Evolutionary conservation across 164 flowering plant genomes (phyloP).

Genomic region (Sextonia rubra): DNA sequence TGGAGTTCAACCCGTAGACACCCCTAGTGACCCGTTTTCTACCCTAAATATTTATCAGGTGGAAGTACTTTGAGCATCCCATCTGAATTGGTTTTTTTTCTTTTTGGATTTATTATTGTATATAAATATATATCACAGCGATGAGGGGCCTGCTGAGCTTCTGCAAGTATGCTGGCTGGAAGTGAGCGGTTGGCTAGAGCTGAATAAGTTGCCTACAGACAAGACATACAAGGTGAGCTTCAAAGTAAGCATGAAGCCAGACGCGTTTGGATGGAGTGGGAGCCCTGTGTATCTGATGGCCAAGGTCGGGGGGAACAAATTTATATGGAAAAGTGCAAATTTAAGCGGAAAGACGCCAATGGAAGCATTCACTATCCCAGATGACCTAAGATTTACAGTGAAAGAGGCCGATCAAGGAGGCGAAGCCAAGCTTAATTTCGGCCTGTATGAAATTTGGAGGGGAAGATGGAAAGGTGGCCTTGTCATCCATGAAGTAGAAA

Average conservation of each 20-base stretch:
- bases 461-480: constrained; percentile 46
- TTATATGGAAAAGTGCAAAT: constrained; percentile 8
- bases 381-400: constrained; percentile 3
- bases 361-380: not conserved
- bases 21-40: too few relatives aligned
- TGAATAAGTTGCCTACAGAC: not conserved
- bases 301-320: constrained; percentile 20
- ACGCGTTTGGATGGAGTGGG: constrained; percentile 32
- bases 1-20: too few relatives aligned
- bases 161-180: constrained; percentile 36
- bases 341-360: not conserved
- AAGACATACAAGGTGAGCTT: constrained; percentile 16
- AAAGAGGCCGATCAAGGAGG: not conserved
- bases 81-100: too few relatives aligned
- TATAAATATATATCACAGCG: not conserved
- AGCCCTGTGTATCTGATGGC: constrained; percentile 29
- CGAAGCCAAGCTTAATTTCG: constrained; percentile 18
- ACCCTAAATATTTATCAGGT: too few relatives aligned
- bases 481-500: constrained; percentile 2
- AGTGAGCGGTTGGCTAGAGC: constrained; percentile 16
- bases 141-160: constrained; percentile 18
- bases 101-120: too few relatives aligned
- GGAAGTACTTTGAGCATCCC: too few relatives aligned
- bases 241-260: constrained; percentile 14
- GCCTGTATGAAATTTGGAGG: constrained; percentile 43